phyloP scores from a whole-genome alignment of 352 stramenopile species.

The Phytophthora europaea region DNA sequence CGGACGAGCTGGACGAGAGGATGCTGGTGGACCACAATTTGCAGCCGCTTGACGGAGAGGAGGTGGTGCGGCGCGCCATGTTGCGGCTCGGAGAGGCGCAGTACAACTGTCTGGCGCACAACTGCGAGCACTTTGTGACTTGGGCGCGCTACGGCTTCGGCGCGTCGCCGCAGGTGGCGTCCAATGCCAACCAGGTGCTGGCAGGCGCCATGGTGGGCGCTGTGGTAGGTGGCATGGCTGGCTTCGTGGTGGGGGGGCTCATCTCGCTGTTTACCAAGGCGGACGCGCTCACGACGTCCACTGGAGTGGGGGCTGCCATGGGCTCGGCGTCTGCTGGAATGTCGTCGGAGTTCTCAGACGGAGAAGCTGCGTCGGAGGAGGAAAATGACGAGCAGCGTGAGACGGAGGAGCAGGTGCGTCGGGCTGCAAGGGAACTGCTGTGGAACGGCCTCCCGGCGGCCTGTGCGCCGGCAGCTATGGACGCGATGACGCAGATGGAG shows the following conservation, averaged over 20 bases:
- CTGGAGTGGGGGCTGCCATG: conserved; percentile 16
- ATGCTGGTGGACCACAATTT: conserved; percentile 59
- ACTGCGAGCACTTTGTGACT: conserved; percentile 86
- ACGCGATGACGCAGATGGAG: conserved; percentile 52
- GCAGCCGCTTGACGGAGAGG: conserved; percentile 48
- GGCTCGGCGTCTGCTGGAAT: not conserved
- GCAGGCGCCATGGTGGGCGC: conserved; percentile 69
- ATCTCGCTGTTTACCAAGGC: conserved; percentile 73
- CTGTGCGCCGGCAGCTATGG: conserved; percentile 40
- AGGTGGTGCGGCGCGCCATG: conserved; percentile 58
- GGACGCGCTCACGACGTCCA: conserved; percentile 63
- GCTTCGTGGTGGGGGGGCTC: conserved; percentile 65
- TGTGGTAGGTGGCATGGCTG: conserved; percentile 64
- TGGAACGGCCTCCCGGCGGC: conserved; percentile 50
- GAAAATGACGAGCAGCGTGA: conserved; percentile 11
- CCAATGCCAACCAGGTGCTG: conserved; percentile 70
- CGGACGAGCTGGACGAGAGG: conserved; percentile 54
- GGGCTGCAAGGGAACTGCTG: conserved; percentile 46
- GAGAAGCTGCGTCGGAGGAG: conserved; percentile 27
- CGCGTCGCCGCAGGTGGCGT: conserved; percentile 64
- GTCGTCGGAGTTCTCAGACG: conserved; percentile 1
- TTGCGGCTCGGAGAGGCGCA: conserved; percentile 58
- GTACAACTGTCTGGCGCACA: conserved; percentile 67
- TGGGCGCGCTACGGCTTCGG: conserved; percentile 72
- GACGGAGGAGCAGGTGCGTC: conserved; percentile 31